A percentile compares a stretch with the other conserved stretches of the same genome.
phyloP scores from a whole-genome alignment of 2,329 filamentous ascomycete genomes.

The Dactylellina cionopaga region DNA sequence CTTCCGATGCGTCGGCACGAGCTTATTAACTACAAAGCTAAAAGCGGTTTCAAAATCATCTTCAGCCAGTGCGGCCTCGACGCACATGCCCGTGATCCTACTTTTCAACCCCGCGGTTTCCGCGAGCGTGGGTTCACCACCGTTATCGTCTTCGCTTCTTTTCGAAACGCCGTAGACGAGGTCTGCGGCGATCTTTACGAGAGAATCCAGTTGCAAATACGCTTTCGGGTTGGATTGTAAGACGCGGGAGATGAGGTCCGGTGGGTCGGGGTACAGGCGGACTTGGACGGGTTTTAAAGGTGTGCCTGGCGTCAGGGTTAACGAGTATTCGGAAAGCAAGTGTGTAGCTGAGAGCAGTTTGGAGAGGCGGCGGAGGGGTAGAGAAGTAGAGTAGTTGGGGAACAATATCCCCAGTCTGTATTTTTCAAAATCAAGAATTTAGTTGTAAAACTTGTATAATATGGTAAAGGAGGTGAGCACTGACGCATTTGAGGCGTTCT shows the following conservation, averaged over 20 bases:
- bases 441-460: background rate
- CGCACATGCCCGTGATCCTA: constrained; percentile 80
- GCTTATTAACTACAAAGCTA: constrained; percentile 79
- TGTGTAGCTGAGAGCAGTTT: constrained; percentile 78
- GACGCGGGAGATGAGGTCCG: constrained; percentile 76
- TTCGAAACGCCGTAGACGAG: constrained; percentile 71
- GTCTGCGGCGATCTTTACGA: constrained; percentile 74
- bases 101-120: constrained; percentile 66
- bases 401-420: constrained; percentile 54
- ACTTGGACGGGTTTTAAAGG: constrained; percentile 82
- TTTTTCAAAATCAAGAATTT: constrained; percentile 21
- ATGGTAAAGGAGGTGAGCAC: constrained; percentile 56
- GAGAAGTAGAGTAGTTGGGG: constrained; percentile 60
- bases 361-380: constrained; percentile 68
- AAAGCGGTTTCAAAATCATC: constrained; percentile 88
- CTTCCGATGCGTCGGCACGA: constrained; percentile 62
- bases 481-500: constrained; percentile 79
- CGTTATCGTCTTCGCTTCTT: constrained; percentile 52
- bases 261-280: constrained; percentile 78
- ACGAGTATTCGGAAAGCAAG: constrained; percentile 76
- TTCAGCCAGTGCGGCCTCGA: constrained; percentile 78
- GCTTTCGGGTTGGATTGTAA: constrained; percentile 78
- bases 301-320: constrained; percentile 81
- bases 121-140: constrained; percentile 54
- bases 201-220: constrained; percentile 78